Conservation (phyloP, 2,329 filamentous ascomycete genomes). For the Hypoxylon sp. region DNA sequence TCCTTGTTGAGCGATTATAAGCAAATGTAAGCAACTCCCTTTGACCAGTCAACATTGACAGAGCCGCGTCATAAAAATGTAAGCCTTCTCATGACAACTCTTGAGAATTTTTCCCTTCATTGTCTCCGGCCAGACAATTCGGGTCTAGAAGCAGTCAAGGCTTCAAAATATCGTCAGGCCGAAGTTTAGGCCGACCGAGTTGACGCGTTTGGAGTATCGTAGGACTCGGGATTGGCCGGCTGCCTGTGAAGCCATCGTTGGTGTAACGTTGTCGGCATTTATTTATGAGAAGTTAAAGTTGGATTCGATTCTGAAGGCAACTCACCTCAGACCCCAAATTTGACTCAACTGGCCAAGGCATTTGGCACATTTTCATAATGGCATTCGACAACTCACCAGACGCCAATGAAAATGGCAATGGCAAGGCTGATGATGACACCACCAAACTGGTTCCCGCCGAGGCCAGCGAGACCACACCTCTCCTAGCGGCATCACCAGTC, state of each 20-base stretch:
- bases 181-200: slow-evolving; percentile 9
- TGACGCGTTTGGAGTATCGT: slow-evolving; percentile 15
- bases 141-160: not conserved
- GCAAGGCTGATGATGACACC: slow-evolving; percentile 1
- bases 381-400: slow-evolving; percentile 16
- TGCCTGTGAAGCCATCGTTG: not conserved
- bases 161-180: slow-evolving; percentile 8
- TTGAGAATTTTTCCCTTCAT: not conserved
- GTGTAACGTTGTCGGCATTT: slow-evolving; percentile 9
- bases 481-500: slow-evolving; percentile 31
- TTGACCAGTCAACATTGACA: not conserved
- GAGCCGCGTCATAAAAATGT: slow-evolving; percentile 13
- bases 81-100: slow-evolving; percentile 8
- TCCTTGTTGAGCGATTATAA: not conserved
- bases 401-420: slow-evolving; percentile 9
- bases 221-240: slow-evolving; percentile 21
- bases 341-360: not conserved
- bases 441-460: slow-evolving; percentile 7
- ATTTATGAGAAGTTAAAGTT: not conserved
- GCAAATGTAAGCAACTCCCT: not conserved
- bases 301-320: slow-evolving; percentile 4
- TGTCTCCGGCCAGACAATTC: not conserved
- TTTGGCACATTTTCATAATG: slow-evolving; percentile 7
- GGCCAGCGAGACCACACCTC: slow-evolving; percentile 36
- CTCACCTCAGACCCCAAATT: not conserved